Conservation (phyloP, 2,329 filamentous ascomycete species). For the Sporothrix mexicana region DNA sequence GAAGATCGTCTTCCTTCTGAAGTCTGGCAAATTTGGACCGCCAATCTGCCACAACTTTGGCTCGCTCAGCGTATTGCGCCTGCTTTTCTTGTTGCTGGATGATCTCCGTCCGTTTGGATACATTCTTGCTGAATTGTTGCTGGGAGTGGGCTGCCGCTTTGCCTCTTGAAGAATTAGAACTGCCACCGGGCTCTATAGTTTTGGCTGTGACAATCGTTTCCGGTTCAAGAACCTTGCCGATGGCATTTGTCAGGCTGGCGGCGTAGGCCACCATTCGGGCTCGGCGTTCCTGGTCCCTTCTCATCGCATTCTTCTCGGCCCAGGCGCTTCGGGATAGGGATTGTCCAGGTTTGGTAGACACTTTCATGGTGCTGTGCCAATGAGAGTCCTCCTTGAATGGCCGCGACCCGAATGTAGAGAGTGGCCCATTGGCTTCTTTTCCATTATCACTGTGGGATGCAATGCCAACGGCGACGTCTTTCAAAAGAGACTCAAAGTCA, state of each 20-base stretch:
- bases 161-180: background rate
- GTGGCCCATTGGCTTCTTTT: background rate
- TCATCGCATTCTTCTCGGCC: too few relatives aligned
- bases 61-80: conserved; percentile 34
- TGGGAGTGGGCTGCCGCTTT: background rate
- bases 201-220: conserved; percentile 63
- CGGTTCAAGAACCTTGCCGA: conserved; percentile 66
- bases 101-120: background rate
- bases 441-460: conserved; percentile 40
- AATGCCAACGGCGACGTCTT: conserved; percentile 47
- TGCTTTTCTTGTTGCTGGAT: conserved; percentile 36
- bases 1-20: conserved; percentile 51
- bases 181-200: background rate
- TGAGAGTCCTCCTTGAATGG: conserved; percentile 6
- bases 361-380: conserved; percentile 11
- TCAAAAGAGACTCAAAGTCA: conserved; percentile 54
- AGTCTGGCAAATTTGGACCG: conserved; percentile 51
- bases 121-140: background rate
- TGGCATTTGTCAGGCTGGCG: conserved; percentile 69
- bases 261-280: conserved; percentile 71
- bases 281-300: conserved; percentile 66
- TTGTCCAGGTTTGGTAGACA: background rate
- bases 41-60: background rate
- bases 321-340: background rate
- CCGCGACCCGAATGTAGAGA: background rate